These are phyloP conservation scores for Sphaerulina populicola DNA, from an alignment of 2,329 filamentous ascomycete species.

Conservation along the genomic window DNA sequence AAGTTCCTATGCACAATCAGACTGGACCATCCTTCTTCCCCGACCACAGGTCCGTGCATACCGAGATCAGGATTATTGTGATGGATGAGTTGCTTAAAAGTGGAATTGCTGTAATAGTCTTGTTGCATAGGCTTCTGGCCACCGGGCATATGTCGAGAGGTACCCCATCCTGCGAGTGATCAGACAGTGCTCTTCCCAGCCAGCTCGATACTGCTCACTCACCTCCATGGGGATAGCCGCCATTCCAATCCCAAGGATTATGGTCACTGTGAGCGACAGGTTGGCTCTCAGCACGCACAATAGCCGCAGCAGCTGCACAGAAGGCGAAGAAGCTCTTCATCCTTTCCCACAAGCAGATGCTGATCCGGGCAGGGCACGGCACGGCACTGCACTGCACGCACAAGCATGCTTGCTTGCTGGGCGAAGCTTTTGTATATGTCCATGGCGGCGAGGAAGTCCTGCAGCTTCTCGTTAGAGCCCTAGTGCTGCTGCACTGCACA, in stretches of 20 bases:
- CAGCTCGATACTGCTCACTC: not conserved
- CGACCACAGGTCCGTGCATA: too few species aligned
- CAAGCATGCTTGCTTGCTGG: conserved; percentile 2
- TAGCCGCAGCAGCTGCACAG: not conserved
- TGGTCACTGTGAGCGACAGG: not conserved
- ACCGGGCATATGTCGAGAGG: not conserved
- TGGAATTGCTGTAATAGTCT: not conserved
- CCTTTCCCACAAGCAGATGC: not conserved
- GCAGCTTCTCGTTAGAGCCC: not conserved
- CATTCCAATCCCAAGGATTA: not conserved
- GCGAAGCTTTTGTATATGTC: not conserved
- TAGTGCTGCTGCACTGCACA: not conserved
- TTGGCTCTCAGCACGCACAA: not conserved
- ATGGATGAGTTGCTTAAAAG: conserved; percentile 51
- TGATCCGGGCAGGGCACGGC: not conserved
- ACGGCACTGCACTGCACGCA: not conserved
- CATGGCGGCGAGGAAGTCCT: not conserved
- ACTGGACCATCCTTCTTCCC: too few species aligned
- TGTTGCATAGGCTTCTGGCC: not conserved
- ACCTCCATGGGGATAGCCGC: not conserved
- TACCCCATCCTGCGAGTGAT: not conserved
- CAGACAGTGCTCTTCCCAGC: not conserved
- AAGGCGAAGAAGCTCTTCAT: not conserved
- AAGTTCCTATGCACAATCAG: conserved; percentile 26
- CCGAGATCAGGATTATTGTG: conserved; percentile 34